Base-by-base conservation (phyloP, 1,284 basidiomycete species). In the Trichosporon inkin region DNA sequence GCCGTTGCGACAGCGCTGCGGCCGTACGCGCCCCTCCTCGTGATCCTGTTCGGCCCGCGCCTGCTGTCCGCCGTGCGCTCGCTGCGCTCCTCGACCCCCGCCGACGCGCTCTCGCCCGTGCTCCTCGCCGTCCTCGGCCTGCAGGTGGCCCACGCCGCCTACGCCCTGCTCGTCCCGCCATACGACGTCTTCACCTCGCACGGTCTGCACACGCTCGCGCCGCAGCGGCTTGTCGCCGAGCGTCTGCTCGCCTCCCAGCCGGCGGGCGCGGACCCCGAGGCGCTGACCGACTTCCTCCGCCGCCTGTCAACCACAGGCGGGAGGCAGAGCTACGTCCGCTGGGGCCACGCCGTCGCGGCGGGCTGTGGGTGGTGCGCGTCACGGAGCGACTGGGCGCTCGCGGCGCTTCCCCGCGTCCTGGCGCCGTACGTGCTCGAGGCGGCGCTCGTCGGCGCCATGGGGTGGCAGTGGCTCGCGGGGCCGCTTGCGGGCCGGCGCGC, bases 291-390 rank as follows among this genome's bases (percentile, higher is more conserved):
- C 1, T 51, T 76, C 5, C 61, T 76, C 10, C 54, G 61, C 10
- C 65, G 63, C 36, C 62, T 76, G 10, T 53, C 62, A 10, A 60
- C 57, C 5, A 54, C 70, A 16, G 68, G 71, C 11, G 68, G 61
- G 10, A 64, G 74, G 8, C 49, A 65, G 4, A 53, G 66, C 8
- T 76, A 76, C 57, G 53, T 62, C 10, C 68, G 70, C 41, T 72
- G 67, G 58, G 74, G 73, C 2, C 74, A 76, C 62, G 24, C 54
- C 2, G 41, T 68, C 1, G 39, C 73, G 10, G 20, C 56, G 10
- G 35, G 58, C 14, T 75, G 74, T 58, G 53, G 64, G n/a, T 76
- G 74, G 74, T 76, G 74, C 60, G 17, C 40, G 6, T 17, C 17
- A 6, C 34, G 36, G 4, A n/a, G 36, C 10, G 74, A 76, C 56